Base-by-base conservation (phyloP, 208 protist species). In the Wallacemonas sp. region DNA sequence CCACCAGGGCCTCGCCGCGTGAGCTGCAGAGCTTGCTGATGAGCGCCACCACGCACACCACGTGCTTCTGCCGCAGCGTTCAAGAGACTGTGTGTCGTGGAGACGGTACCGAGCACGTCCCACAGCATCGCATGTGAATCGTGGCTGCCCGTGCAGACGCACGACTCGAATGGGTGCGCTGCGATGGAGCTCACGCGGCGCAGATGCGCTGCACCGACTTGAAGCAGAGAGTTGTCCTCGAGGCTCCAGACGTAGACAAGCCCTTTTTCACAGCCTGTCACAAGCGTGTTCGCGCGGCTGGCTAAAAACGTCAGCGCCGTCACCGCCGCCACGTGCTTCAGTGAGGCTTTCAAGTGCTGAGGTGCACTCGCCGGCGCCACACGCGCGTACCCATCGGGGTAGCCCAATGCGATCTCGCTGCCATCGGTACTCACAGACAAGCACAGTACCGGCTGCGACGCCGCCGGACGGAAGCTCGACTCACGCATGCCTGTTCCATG, bases 251-350 rank as follows among this genome's bases (percentile, higher is more conserved):
- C 73, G 15, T 94, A 91, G 12, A 98, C 59, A 14, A 91, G 79
- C 4, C 94, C 93, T 34, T 94, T 82, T 39, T 90, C 90, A 38
- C 92, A 93, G 19, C 93, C 97, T 14, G 93, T 91, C 9, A 97
- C 86, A 11, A 98, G 70, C 58, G 86, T 80, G 60, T 77, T 72
- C 49, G 90, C 78, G 12, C 44, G 82, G 30, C 62, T 66, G 59
- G 91, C 84, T 55, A 92, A 38, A 64, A 91, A 94, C 2, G 53
- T 68, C 28, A 98, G 75, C 11, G 86, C 78, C 30, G 78, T 74
- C 21, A 88, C 81, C 3, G 59, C 62, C 21, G 70, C 49, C 19
- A 68, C 70, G 38, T 84, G 88, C 24, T 68, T 63, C 3, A 80
- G 58, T 45, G 68, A 44, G 24, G 59, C 51, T 6, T 49, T 63